phyloP scores from a whole-genome alignment of 1,139 yeast genomes.

The Saccharomyces hybrid region DNA sequence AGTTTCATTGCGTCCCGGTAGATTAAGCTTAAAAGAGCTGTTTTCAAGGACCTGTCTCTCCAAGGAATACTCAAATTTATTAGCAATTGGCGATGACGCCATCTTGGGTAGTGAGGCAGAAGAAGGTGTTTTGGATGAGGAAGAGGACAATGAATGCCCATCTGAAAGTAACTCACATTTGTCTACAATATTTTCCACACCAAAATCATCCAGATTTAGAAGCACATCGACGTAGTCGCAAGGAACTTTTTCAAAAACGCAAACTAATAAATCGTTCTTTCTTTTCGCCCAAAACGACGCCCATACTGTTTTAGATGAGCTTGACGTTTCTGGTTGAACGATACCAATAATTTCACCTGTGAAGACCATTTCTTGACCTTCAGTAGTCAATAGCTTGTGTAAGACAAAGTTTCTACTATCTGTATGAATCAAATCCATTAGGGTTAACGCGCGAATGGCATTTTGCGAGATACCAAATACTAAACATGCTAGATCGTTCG shows the following conservation, averaged over 20 bases:
- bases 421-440: constrained; percentile 72
- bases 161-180: constrained; percentile 16
- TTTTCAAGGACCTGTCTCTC: neutral
- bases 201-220: constrained; percentile 29
- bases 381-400: constrained; percentile 42
- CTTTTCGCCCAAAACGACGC: constrained; percentile 84
- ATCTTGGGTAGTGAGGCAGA: constrained; percentile 11
- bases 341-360: constrained; percentile 52
- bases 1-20: neutral
- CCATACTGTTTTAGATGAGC: constrained; percentile 53
- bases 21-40: neutral
- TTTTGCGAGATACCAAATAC: constrained; percentile 74
- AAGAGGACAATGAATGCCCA: neutral
- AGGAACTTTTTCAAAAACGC: constrained; percentile 83
- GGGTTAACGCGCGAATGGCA: constrained; percentile 53
- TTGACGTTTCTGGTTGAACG: constrained; percentile 36
- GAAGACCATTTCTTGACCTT: constrained; percentile 39
- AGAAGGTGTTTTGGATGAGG: neutral
- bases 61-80: neutral
- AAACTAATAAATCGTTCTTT: constrained; percentile 60
- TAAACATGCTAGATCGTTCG: constrained; percentile 83
- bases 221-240: constrained; percentile 69
- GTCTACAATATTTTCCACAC: constrained; percentile 19
- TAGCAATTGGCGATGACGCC: neutral
- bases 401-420: constrained; percentile 62